Evolutionary conservation across 768 basidiomycete species (phyloP), one percentile per base, ranked within the genome.

Genomic region (Tephrocybe sp.): DNA sequence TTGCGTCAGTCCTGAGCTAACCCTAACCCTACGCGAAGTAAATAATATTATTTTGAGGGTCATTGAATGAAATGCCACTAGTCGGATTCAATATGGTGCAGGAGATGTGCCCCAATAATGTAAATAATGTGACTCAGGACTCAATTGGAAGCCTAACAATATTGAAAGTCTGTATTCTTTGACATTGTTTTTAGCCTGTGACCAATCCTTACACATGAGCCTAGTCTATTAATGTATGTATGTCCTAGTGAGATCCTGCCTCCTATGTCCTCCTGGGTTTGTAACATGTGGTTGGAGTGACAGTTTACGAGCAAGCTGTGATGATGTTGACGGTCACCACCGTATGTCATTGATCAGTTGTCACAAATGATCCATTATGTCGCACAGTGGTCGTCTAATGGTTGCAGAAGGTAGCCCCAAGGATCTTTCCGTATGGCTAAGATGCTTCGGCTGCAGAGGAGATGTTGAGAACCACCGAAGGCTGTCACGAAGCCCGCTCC

Each of bases 21-120:
- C 75, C 75, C 74, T 79, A 79, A 77, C 76, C 77, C 56, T 51
- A n/a, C n/a, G n/a, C n/a, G n/a, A n/a, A n/a, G n/a, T n/a, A n/a
- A n/a, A n/a, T n/a, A n/a, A n/a, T n/a, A n/a, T n/a, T n/a, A n/a
- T n/a, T n/a, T n/a, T n/a, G n/a, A n/a, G n/a, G n/a, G n/a, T n/a
- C n/a, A n/a, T n/a, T n/a, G n/a, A n/a, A n/a, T n/a, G n/a, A n/a
- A n/a, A n/a, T n/a, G n/a, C n/a, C n/a, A n/a, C n/a, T n/a, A n/a
- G n/a, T n/a, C n/a, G n/a, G n/a, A n/a, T n/a, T n/a, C n/a, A n/a
- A n/a, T n/a, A n/a, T n/a, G n/a, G n/a, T n/a, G n/a, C n/a, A n/a
- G n/a, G n/a, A n/a, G n/a, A n/a, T n/a, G 34, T 36, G 11, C 9
- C 34, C 11, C 9, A 36, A n/a, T n/a, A n/a, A n/a, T n/a, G n/a